A percentile compares a stretch with the other conserved stretches of the same genome.
These are phyloP conservation scores for Canavalia gladiata DNA, from an alignment of 306 rosid species.

Conservation along the genomic window DNA sequence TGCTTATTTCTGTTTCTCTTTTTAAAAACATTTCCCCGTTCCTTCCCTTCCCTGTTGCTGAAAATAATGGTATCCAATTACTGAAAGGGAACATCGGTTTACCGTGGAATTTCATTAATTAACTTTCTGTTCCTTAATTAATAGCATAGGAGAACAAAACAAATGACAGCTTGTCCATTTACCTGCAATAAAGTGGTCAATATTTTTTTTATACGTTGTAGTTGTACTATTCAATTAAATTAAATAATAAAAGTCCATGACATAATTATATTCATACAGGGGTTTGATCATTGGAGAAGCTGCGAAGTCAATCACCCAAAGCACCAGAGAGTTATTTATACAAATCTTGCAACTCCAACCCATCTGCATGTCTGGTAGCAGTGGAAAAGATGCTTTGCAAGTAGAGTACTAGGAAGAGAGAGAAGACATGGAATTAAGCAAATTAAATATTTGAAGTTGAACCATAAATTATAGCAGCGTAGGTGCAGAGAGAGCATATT, in stretches of 20 bases:
- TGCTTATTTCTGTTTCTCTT: constrained; percentile 10
- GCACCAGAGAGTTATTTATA: neutral
- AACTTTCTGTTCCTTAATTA: constrained; percentile 5
- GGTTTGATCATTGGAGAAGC: constrained; percentile 37
- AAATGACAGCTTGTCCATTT: constrained; percentile 39
- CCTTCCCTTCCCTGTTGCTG: constrained; percentile 18
- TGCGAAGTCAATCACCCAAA: no score
- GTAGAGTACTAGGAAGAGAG: constrained; percentile 36
- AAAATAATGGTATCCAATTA: constrained; percentile 32
- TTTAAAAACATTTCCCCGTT: neutral
- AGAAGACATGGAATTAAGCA: constrained; percentile 31
- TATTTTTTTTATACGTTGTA: neutral
- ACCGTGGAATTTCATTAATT: constrained; percentile 18
- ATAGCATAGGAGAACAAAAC: constrained; percentile 32
- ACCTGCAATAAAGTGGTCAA: constrained; percentile 12
- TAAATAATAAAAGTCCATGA: neutral
- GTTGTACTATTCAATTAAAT: neutral
- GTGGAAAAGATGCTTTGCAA: constrained; percentile 62
- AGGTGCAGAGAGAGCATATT: constrained; percentile 52
- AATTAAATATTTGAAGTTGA: constrained; percentile 51
- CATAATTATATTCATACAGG: constrained; percentile 40
- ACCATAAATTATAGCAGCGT: constrained; percentile 48
- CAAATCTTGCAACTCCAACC: constrained; percentile 51
- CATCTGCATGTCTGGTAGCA: constrained; percentile 60
- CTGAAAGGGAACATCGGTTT: constrained; percentile 3